Conservation (phyloP, 768 basidiomycete genomes). For the Suillus fuscotomentosus region DNA sequence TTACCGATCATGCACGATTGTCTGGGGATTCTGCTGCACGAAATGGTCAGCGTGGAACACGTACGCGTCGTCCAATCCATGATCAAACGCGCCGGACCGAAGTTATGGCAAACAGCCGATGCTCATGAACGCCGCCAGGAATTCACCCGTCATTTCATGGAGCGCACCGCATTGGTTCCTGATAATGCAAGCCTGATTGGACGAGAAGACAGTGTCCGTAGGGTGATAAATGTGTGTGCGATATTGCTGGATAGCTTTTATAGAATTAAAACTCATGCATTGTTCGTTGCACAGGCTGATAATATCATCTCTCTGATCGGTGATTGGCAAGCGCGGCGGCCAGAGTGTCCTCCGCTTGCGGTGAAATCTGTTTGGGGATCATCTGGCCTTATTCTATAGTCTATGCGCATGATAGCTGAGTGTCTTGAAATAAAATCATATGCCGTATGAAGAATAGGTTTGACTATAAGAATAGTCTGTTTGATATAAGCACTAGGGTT, state of each 20-base stretch:
- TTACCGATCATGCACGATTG: conserved; percentile 18
- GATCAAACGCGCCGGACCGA: conserved; percentile 18
- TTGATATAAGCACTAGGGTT: not conserved
- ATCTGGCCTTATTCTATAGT: not conserved
- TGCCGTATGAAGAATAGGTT: not conserved
- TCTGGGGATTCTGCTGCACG: conserved; percentile 19
- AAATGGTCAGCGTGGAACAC: conserved; percentile 27
- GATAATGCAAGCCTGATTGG: conserved; percentile 3
- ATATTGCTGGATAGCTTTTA: not conserved
- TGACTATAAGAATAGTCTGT: not conserved
- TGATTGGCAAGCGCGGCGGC: conserved; percentile 3
- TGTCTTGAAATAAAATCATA: not conserved
- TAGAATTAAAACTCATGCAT: no score
- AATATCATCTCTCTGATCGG: not conserved
- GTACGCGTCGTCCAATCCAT: conserved; percentile 22
- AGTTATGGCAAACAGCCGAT: conserved; percentile 20
- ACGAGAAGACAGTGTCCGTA: not conserved
- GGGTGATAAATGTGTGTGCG: not conserved
- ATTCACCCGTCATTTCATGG: conserved; percentile 6
- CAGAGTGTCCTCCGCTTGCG: not conserved
- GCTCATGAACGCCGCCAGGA: conserved; percentile 1
- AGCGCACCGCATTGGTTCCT: conserved; percentile 3
- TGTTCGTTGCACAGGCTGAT: not conserved
- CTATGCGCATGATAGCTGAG: not conserved
- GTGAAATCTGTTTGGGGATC: conserved; percentile 5